phyloP scores from a whole-genome alignment of 1,139 yeast genomes.

The Magnusiomyces magnusii region DNA sequence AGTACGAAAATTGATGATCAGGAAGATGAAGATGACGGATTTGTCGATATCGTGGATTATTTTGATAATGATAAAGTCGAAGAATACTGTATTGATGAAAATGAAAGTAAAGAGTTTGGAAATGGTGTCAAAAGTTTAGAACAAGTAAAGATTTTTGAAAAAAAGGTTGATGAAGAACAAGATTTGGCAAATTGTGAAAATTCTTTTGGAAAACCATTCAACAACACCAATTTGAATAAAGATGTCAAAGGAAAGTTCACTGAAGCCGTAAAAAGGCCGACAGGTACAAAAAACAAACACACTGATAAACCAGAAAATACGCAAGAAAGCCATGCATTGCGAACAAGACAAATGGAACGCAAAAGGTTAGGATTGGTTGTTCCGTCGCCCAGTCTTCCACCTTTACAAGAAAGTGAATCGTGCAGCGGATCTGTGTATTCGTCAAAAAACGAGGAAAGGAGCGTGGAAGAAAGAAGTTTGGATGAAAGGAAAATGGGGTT shows the following conservation, averaged over 20 bases:
- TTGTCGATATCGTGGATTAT: not conserved
- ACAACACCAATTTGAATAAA: no score
- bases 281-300: not conserved
- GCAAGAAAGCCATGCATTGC: not conserved
- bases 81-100: not conserved
- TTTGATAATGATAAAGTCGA: not conserved
- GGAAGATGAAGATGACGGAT: not conserved
- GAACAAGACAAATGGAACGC: not conserved
- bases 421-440: not conserved
- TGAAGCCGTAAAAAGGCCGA: not conserved
- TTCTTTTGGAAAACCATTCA: no score
- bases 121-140: no score
- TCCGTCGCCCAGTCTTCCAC: not conserved
- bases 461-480: no score
- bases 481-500: no score
- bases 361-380: not conserved
- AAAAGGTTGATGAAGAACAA: not conserved
- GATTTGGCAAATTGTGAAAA: no score
- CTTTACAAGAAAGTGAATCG: not conserved
- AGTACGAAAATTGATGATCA: not conserved
- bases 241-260: no score
- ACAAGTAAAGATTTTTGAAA: not conserved
- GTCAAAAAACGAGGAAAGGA: no score
- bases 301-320: not conserved
- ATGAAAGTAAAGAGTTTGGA: not conserved